A percentile compares a stretch with the other conserved stretches of the same genome.
phyloP scores from a whole-genome alignment of 225 moss, liverwort and hornwort genomes.

The Pseudisothecium myosuroides region DNA sequence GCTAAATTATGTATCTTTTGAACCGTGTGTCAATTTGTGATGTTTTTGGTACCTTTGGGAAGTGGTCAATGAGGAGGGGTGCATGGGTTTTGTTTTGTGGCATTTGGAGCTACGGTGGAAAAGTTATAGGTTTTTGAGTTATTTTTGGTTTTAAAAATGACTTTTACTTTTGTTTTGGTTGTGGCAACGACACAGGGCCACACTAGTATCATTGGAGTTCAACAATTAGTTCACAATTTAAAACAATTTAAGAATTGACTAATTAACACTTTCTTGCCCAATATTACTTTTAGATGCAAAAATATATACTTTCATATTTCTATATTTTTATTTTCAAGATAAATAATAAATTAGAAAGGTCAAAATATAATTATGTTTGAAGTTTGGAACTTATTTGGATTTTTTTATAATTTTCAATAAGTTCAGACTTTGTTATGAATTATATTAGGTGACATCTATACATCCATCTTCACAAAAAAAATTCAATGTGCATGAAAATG shows the following conservation, averaged over 20 bases:
- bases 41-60: too few relatives aligned
- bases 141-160: too few relatives aligned
- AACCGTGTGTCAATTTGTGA: too few relatives aligned
- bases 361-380: neutral
- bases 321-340: neutral
- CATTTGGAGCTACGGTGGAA: too few relatives aligned
- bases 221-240: neutral
- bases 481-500: neutral
- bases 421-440: neutral
- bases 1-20: too few relatives aligned
- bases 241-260: too few relatives aligned
- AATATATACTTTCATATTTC: neutral
- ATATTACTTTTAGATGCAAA: neutral
- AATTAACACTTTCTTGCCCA: neutral
- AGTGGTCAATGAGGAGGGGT: too few relatives aligned
- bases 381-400: accelerated
- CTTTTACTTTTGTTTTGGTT: too few relatives aligned
- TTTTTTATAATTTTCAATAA: neutral
- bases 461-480: neutral
- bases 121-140: too few relatives aligned
- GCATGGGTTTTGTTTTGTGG: too few relatives aligned
- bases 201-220: neutral
- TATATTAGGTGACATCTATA: too few relatives aligned
- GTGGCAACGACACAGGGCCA: too few relatives aligned
- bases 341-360: neutral